Base-by-base conservation (phyloP, 1,284 basidiomycete genomes). In the Phellopilus nigrolimitatus region DNA sequence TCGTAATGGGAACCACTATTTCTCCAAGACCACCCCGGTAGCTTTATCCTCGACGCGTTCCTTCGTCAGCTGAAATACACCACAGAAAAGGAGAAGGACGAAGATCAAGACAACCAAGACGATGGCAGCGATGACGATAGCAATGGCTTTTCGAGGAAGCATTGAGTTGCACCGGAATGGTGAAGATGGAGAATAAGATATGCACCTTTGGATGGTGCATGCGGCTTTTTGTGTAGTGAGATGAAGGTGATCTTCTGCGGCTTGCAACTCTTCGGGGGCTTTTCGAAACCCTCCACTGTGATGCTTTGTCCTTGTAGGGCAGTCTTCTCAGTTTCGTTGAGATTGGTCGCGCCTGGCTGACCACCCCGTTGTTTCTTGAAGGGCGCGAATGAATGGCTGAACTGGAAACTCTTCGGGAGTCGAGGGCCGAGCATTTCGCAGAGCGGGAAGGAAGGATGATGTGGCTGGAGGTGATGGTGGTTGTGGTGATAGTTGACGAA, bases 11-110 rank as follows among this genome's bases (percentile, higher is more conserved):
- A 41, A 37, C 17, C 19, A 25, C 7, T 43, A 49, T n/a, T 41
- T 27, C 17, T 37, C 38, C 12, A 50, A 33, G 2, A 50, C 47
- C 30, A 38, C 28, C 17, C 37, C 42, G 34, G 36, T 49, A 28
- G 47, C 41, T 13, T 47, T 34, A 24, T 37, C 39, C 19, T 51
- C 49, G 31, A 41, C 53, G 15, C 30, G 42, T 28, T 55, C 53
- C 37, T 55, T 51, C 4, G 48, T 38, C 34, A 47, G 49, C 47
- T 55, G 43, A 25, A 55, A 50, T 25, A 55, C 43, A 34, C 53
- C 53, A 22, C 53, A 55, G 49, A 47, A 41, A 40, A 50, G 43
- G 12, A 55, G 27, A 10, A 47, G 44, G 22, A 54, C 30, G 10
- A 50, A 19, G 10, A 54, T 40, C 25, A 54, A 31, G 9, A 43